Conservation (phyloP, 495 filamentous ascomycete genomes). For the Cercophora scortea region DNA sequence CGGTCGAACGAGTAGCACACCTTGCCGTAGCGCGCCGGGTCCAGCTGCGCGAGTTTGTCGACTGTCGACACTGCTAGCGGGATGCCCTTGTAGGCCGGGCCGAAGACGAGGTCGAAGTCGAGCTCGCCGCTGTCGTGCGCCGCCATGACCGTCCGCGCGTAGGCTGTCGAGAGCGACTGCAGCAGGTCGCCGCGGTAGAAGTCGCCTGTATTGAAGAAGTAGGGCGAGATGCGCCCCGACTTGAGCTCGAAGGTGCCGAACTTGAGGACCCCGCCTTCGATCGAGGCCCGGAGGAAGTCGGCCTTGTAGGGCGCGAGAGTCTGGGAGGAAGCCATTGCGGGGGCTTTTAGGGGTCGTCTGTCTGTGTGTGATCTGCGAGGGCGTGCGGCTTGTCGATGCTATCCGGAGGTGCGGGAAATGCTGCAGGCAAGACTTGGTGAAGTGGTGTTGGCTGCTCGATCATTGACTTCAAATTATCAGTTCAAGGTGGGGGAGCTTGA, state of each 20-base stretch:
- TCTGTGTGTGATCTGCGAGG: background rate
- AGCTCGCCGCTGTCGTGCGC: slow-evolving; percentile 29
- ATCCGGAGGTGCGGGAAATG: too few species aligned
- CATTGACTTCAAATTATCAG: too few species aligned
- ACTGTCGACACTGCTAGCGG: slow-evolving; percentile 69
- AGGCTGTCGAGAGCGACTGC: slow-evolving; percentile 65
- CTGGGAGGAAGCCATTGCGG: slow-evolving; percentile 12
- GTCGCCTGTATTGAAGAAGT: slow-evolving; percentile 94
- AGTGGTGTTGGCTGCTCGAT: too few species aligned
- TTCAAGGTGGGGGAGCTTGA: too few species aligned
- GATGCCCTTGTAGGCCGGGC: slow-evolving; percentile 95
- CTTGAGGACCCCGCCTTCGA: slow-evolving; percentile 66
- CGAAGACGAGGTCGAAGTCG: slow-evolving; percentile 65
- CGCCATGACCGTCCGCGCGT: slow-evolving; percentile 60
- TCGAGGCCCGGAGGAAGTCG: slow-evolving; percentile 63
- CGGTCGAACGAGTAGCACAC: slow-evolving; percentile 84
- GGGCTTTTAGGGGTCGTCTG: background rate
- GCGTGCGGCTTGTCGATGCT: too few species aligned
- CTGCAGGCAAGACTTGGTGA: too few species aligned
- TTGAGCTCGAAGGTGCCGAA: slow-evolving; percentile 90
- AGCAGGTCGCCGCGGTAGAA: slow-evolving; percentile 73
- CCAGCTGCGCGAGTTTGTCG: slow-evolving; percentile 58
- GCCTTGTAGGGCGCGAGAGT: slow-evolving; percentile 45
- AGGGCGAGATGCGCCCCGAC: slow-evolving; percentile 86
- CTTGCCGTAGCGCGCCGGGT: slow-evolving; percentile 43